Base-by-base conservation (phyloP, 192 early-diverging fungal species). In the Gryganskiella cystojenkinii region DNA sequence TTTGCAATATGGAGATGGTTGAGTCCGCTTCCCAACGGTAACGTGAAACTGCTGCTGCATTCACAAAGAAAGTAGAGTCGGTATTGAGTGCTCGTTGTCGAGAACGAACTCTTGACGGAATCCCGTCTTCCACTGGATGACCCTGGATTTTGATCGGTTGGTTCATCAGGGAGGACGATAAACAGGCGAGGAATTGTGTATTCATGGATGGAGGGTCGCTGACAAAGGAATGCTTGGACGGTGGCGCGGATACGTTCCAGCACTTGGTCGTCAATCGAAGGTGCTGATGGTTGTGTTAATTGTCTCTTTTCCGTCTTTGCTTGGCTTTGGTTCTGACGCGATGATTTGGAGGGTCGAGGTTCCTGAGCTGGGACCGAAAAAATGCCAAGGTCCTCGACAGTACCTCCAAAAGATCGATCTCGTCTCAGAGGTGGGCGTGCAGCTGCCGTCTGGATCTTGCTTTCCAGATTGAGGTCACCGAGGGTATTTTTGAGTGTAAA, bases 1-100 rank as follows among this genome's bases (percentile, higher is more conserved):
- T 78, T 78, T n/a, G 74, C 74, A 37, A 78, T 78, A 19, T 78
- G 74, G 13, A 78, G 46, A 33, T 78, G 74, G 31, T 78, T 78
- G 25, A 78, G 43, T 52, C 67, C 74, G 22, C 74, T 78, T 22
- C 74, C 74, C 19, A 78, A 58, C 19, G 74, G 74, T 9, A 69
- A 37, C 19, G 74, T 69, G 50, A 78, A 78, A 33, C 66, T 69
- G 7, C 55, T 28, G 17, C 74, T 78, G 25, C 74, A 78, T 22
- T 78, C 74, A 25, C 74, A 78, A 15, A 78, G 33, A 31, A 78
- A 69, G 33, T 59, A 78, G 27, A 78, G 67, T 8, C 74, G 74
- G 47, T 56, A 67, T 24, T 47, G 61, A n/a, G 31, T n/a, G n/a
- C n/a, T n/a, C n/a, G n/a, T n/a, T n/a, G 13, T 13, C 13, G 37